These are phyloP conservation scores for Cutaneotrichosporon mucoides DNA, from an alignment of 1,284 basidiomycete species.

Conservation along the genomic window DNA sequence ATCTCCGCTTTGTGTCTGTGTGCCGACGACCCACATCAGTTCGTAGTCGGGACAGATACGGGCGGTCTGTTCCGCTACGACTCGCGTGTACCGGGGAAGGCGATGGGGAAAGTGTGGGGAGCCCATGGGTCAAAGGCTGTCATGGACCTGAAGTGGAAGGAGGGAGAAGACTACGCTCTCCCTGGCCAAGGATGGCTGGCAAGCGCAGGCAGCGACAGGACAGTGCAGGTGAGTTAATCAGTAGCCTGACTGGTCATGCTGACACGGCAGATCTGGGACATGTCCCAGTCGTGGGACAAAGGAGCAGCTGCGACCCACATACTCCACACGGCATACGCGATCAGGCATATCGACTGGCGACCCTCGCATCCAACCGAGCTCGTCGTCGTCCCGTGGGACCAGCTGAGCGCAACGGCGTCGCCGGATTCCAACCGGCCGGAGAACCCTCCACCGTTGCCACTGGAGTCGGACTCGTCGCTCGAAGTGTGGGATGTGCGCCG, in stretches of 20 bases:
- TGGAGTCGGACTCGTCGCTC: constrained; percentile 50
- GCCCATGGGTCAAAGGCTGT: constrained; percentile 70
- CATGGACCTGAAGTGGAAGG: constrained; percentile 72
- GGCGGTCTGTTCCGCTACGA: constrained; percentile 69
- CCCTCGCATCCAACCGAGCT: constrained; percentile 78
- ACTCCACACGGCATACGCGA: constrained; percentile 68
- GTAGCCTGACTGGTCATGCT: not conserved
- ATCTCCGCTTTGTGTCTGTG: constrained; percentile 71
- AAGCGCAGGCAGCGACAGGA: constrained; percentile 73
- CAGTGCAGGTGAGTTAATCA: constrained; percentile 61
- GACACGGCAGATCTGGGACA: constrained; percentile 66
- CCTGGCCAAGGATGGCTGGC: constrained; percentile 67
- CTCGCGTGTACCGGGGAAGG: constrained; percentile 61
- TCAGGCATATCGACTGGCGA: constrained; percentile 73
- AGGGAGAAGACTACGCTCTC: constrained; percentile 19
- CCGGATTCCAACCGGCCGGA: constrained; percentile 9
- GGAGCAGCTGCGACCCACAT: constrained; percentile 60
- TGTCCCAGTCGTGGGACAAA: constrained; percentile 54
- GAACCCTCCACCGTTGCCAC: constrained; percentile 10
- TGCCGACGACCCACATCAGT: constrained; percentile 63
- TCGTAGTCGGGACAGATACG: constrained; percentile 73
- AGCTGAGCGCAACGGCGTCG: constrained; percentile 7
- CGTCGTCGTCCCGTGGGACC: constrained; percentile 48
- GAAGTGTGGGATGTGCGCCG: constrained; percentile 86
- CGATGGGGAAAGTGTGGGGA: constrained; percentile 66